Conservation (phyloP, 2,329 filamentous ascomycete genomes). For the Claviceps sorghi region DNA sequence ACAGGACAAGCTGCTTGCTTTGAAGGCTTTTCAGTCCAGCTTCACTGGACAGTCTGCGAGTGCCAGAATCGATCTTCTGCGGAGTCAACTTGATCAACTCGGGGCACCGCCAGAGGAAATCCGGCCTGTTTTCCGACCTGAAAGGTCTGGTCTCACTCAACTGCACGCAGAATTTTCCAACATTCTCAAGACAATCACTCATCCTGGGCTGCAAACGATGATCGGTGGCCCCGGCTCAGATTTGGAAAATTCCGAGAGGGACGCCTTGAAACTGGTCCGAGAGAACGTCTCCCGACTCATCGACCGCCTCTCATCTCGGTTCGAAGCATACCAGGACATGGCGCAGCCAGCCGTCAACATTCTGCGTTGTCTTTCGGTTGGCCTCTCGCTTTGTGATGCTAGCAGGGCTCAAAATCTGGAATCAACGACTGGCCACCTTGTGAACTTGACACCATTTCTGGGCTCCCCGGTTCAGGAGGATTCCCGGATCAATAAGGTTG, state of each 20-base stretch:
- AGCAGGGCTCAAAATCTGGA: conserved; percentile 28
- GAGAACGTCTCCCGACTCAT: conserved; percentile 54
- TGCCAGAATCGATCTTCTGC: conserved; percentile 47
- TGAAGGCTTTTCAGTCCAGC: conserved; percentile 49
- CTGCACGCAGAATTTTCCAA: conserved; percentile 77
- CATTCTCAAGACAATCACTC: conserved; percentile 49
- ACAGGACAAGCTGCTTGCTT: conserved; percentile 38
- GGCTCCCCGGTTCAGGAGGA: conserved; percentile 28
- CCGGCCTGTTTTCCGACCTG: conserved; percentile 56
- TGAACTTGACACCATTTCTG: conserved; percentile 39
- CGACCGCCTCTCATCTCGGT: conserved; percentile 52
- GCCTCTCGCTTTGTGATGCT: conserved; percentile 46
- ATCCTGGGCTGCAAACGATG: conserved; percentile 14
- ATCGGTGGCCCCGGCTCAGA: conserved; percentile 9
- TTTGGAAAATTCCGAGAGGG: conserved; percentile 9
- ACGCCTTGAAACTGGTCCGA: conserved; percentile 34
- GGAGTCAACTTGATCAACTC: conserved; percentile 46
- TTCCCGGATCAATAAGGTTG: conserved; percentile 9
- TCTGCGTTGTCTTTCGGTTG: conserved; percentile 63
- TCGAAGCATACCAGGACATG: conserved; percentile 74
- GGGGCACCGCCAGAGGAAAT: conserved; percentile 52
- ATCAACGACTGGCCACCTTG: conserved; percentile 21
- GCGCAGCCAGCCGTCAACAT: conserved; percentile 65
- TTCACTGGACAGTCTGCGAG: conserved; percentile 57
- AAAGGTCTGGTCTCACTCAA: conserved; percentile 48